These are phyloP conservation scores for Grammothele lineata DNA, from an alignment of 768 basidiomycete genomes.

Conservation along the genomic window DNA sequence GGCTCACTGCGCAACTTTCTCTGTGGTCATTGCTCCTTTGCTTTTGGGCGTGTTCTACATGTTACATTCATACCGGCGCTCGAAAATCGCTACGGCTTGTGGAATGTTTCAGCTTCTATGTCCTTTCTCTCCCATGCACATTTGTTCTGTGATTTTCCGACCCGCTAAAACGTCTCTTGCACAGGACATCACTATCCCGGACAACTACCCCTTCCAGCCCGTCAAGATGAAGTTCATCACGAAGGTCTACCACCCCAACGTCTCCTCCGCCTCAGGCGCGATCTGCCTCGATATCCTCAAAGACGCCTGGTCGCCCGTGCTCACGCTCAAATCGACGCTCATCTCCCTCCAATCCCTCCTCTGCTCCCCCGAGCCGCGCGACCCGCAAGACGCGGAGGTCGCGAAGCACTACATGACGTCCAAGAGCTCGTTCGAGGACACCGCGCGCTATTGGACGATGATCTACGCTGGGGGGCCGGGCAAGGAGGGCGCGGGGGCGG, in stretches of 20 bases:
- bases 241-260: slow-evolving; percentile 93
- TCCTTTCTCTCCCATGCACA: no score
- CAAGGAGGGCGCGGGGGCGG: slow-evolving; percentile 36
- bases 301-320: slow-evolving; percentile 93
- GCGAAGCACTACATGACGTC: slow-evolving; percentile 95
- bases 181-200: slow-evolving; percentile 90
- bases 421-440: slow-evolving; percentile 83
- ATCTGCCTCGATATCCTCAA: slow-evolving; percentile 90
- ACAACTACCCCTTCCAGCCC: slow-evolving; percentile 88
- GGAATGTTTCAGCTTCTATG: no score
- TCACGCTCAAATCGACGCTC: slow-evolving; percentile 93
- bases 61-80: no score
- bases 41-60: no score
- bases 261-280: slow-evolving; percentile 90
- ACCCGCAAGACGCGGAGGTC: slow-evolving; percentile 97
- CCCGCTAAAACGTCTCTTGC: no score
- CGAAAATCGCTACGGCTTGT: no score
- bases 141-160: no score
- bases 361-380: slow-evolving; percentile 91
- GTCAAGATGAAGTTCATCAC: slow-evolving; percentile 99
- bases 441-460: slow-evolving; percentile 91
- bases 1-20: no score
- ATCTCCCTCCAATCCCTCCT: slow-evolving; percentile 92
- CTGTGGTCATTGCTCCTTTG: no score
- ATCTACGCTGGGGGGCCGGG: slow-evolving; percentile 79